Evolutionary conservation across 192 early-diverging fungal species (phyloP), one percentile per base, ranked within the genome.

Genomic region (Coemansia sp.): DNA sequence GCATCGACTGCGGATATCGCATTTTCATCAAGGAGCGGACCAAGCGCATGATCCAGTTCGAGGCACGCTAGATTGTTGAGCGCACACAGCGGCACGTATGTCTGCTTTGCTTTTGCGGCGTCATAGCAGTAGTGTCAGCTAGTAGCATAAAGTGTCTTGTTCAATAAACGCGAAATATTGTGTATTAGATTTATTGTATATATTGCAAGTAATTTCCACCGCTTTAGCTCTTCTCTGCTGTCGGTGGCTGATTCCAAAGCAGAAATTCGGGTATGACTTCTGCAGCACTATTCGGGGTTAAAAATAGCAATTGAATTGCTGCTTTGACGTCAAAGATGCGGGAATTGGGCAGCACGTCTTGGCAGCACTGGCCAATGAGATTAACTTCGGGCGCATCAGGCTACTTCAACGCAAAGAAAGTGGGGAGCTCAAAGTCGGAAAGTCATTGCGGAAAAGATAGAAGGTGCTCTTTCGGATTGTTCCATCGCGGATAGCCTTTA

Each of bases 21-120:
- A 94, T 98, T 64, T 90, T 98, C 89, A 93, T 95, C 83, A 98
- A 98, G 85, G 94, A 95, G 85, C 86, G 96, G 58, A 98, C 96
- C 51, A 75, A 69, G 55, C 55, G 81, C 86, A 93, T 97, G 94
- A 92, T 96, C 60, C 95, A 97, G 84, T 97, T 97, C 70, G 95
- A 97, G 84, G 95, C 95, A 58, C 93, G 95, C 65, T 96, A 89
- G 52, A 0, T 22, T 55, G 53, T 24, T 27, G 14, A 4, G 53
- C 21, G 6, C 53, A 1, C 19, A n/a, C 19, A 21, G 17, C 19
- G n/a, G 12, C n/a, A 6, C 4, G 7, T 21, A 12, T 47, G 43
- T 12, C 43, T 47, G 43, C 1, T 47, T 47, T n/a, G 15, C 12
- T n/a, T 47, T n/a, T 12, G 43, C 43, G 6, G 32, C 32, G 32